phyloP scores from a whole-genome alignment of 495 filamentous ascomycete species.

The Pyrenopolyporus hunteri region DNA sequence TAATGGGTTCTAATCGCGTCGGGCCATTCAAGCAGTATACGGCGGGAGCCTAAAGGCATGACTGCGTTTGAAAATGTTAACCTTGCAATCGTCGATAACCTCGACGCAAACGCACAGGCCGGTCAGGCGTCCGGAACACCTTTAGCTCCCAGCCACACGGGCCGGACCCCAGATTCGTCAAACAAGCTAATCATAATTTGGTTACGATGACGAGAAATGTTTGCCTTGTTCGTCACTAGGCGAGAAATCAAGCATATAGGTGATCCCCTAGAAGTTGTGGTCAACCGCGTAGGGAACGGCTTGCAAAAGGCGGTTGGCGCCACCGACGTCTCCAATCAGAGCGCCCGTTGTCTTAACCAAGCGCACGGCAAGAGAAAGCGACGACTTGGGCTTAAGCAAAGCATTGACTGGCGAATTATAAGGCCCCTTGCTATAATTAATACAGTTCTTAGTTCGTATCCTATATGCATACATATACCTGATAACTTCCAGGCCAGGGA shows the following conservation, averaged over 20 bases:
- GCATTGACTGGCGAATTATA: conserved; percentile 13
- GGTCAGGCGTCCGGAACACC: conserved; percentile 24
- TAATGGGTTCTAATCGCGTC: background rate
- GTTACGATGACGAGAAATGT: conserved; percentile 24
- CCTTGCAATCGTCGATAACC: background rate
- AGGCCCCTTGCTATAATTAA: conserved; percentile 18
- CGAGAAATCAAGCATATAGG: background rate
- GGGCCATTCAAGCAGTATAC: background rate
- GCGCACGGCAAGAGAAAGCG: conserved; percentile 2
- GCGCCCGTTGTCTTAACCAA: conserved; percentile 2
- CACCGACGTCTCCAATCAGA: conserved; percentile 7
- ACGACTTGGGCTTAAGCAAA: background rate
- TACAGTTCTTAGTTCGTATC: background rate
- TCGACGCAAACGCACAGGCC: conserved; percentile 35
- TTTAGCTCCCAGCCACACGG: conserved; percentile 35
- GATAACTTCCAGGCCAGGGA: conserved; percentile 18
- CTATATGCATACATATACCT: conserved; percentile 5
- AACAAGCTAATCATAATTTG: conserved; percentile 36
- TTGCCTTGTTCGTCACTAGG: conserved; percentile 12
- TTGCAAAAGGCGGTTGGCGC: conserved; percentile 2
- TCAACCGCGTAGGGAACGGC: too few species aligned
- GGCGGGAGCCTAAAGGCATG: too few species aligned
- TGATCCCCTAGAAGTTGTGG: background rate
- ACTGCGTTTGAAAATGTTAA: too few species aligned
- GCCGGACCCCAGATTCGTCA: conserved; percentile 38